These are phyloP conservation scores for Teunomyces lycoperdinae DNA, from an alignment of 805 yeast species.

Conservation along the genomic window DNA sequence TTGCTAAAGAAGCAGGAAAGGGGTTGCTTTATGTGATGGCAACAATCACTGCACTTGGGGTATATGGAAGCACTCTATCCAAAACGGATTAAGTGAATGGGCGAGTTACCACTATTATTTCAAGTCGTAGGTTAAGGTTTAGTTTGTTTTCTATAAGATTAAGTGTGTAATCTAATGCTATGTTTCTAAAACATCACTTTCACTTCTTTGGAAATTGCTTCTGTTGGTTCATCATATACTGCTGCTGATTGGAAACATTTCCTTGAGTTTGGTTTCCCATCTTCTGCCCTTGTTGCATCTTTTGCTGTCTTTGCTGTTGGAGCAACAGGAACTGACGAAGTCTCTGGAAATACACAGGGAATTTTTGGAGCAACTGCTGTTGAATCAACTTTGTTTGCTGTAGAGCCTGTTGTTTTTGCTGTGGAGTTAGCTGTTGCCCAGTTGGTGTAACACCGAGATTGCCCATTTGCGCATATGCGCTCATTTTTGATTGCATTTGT, in stretches of 20 bases:
- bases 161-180: not conserved
- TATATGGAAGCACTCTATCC: constrained; percentile 28
- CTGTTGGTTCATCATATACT: constrained; percentile 3
- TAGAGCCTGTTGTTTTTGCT: constrained; percentile 43
- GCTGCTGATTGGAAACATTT: constrained; percentile 2
- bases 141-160: not conserved
- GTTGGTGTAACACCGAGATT: constrained; percentile 44
- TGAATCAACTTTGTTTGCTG: constrained; percentile 37
- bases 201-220: not conserved
- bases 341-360: constrained; percentile 25
- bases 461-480: constrained; percentile 41
- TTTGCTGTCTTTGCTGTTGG: constrained; percentile 22
- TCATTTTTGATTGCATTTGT: constrained; percentile 39
- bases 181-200: not conserved
- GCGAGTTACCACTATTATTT: not conserved
- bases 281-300: constrained; percentile 13
- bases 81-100: not conserved
- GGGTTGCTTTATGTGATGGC: constrained; percentile 30
- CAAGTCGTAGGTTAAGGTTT: not conserved
- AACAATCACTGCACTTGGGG: constrained; percentile 34
- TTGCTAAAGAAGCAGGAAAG: constrained; percentile 30
- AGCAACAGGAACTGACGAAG: constrained; percentile 24
- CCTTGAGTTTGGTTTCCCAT: not conserved
- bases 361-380: constrained; percentile 26
- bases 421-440: constrained; percentile 38